Conservation (phyloP, 2,329 filamentous ascomycete species). For the Penicillium sp. region DNA sequence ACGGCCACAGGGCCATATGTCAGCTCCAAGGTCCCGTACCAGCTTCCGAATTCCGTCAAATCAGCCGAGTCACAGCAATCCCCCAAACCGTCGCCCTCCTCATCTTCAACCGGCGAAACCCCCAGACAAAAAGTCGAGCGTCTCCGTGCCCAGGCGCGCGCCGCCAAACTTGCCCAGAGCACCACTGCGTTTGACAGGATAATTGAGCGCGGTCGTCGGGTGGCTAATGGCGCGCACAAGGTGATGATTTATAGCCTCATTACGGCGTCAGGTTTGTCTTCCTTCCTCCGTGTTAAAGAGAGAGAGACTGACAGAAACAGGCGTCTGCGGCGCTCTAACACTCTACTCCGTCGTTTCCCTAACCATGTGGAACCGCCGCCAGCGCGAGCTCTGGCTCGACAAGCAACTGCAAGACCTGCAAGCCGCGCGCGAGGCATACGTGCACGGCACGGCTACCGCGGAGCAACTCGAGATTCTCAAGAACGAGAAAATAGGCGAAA, state of each 20-base stretch:
- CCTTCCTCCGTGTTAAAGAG: neutral
- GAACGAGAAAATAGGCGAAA: conserved; percentile 43
- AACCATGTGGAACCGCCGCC: conserved; percentile 63
- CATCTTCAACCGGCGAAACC: conserved; percentile 46
- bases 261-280: conserved; percentile 54
- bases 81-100: conserved; percentile 19
- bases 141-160: conserved; percentile 63
- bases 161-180: conserved; percentile 59
- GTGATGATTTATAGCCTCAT: conserved; percentile 58
- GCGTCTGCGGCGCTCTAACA: conserved; percentile 58
- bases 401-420: conserved; percentile 40
- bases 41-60: conserved; percentile 22
- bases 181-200: conserved; percentile 54
- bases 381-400: conserved; percentile 60
- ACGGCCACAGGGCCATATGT: conserved; percentile 49
- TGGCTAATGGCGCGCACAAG: conserved; percentile 60
- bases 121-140: conserved; percentile 67
- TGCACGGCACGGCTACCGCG: conserved; percentile 35
- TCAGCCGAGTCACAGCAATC: neutral
- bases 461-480: conserved; percentile 43
- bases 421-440: conserved; percentile 39
- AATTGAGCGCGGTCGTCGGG: conserved; percentile 50
- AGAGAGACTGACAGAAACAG: conserved; percentile 29
- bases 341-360: conserved; percentile 64
- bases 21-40: conserved; percentile 38